Conservation (phyloP, 441 rosid genomes). For the Bocquillonia castaneifolia region DNA sequence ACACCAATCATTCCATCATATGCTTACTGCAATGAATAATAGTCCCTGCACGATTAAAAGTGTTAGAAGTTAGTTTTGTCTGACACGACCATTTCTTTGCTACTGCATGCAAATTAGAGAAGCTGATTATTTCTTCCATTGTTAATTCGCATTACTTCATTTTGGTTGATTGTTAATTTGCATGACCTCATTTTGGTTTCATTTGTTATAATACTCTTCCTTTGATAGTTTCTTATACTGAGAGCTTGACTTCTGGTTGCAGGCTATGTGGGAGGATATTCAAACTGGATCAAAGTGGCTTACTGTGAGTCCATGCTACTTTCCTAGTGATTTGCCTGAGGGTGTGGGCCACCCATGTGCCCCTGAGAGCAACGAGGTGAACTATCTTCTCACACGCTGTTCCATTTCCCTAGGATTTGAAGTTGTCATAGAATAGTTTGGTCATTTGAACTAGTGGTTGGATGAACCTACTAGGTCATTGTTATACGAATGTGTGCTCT, state of each 20-base stretch:
- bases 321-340: constrained; percentile 60
- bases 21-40: not conserved
- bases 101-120: not conserved
- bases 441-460: not conserved
- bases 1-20: constrained; percentile 5
- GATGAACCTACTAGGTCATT: not conserved
- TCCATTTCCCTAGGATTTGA: constrained; percentile 10
- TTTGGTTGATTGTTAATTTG: not conserved
- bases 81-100: not conserved
- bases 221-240: constrained; percentile 3
- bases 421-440: not conserved
- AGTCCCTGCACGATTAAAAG: not conserved
- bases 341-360: constrained; percentile 54
- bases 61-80: not conserved
- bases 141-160: not conserved
- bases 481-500: not conserved
- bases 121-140: not conserved
- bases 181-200: not conserved
- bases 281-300: constrained; percentile 60
- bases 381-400: constrained; percentile 13
- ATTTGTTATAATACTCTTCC: not conserved
- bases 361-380: constrained; percentile 60
- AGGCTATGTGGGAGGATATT: constrained; percentile 73
- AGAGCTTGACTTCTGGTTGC: constrained; percentile 22
- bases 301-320: constrained; percentile 48